Conservation (phyloP, 352 stramenopile species). For the Globisporangium nagaii region DNA sequence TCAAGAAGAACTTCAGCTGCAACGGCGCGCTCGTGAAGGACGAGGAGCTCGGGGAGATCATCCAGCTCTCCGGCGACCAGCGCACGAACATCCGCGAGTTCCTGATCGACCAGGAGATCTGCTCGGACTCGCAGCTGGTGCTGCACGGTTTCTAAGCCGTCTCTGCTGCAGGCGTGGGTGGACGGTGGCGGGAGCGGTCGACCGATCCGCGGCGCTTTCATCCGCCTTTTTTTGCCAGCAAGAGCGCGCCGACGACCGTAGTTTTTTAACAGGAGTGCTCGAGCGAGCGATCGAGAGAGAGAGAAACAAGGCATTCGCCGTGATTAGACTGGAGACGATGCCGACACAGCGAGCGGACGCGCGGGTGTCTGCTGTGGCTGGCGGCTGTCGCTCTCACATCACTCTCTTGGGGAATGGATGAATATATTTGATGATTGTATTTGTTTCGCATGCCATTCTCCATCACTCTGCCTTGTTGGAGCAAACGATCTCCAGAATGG, state of each 20-base stretch:
- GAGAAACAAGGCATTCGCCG: neutral
- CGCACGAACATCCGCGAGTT: constrained; percentile 99
- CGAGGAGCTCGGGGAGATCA: constrained; percentile 97
- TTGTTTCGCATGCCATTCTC: neutral
- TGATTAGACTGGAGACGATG: neutral
- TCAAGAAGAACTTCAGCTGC: constrained; percentile 99
- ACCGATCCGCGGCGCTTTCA: too few relatives aligned
- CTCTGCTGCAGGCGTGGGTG: neutral
- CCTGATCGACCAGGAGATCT: constrained; percentile 99
- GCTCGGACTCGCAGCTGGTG: constrained; percentile 92
- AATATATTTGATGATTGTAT: constrained; percentile 20
- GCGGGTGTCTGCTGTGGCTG: neutral
- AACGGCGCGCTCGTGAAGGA: constrained; percentile 99
- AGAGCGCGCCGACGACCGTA: neutral
- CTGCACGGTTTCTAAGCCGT: constrained; percentile 96
- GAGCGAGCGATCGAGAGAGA: neutral
- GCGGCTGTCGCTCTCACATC: neutral
- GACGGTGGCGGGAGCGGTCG: neutral
- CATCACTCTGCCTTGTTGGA: too few relatives aligned
- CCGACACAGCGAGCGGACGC: neutral
- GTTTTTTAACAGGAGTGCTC: neutral
- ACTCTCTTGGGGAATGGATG: constrained; percentile 6
- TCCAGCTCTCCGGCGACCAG: constrained; percentile 99
- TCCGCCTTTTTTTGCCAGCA: neutral
- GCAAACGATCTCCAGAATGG: too few relatives aligned